Evolutionary conservation across 2,329 filamentous ascomycete species (phyloP), one percentile per base, ranked within the genome.

Genomic region (Trichoderma gracile): DNA sequence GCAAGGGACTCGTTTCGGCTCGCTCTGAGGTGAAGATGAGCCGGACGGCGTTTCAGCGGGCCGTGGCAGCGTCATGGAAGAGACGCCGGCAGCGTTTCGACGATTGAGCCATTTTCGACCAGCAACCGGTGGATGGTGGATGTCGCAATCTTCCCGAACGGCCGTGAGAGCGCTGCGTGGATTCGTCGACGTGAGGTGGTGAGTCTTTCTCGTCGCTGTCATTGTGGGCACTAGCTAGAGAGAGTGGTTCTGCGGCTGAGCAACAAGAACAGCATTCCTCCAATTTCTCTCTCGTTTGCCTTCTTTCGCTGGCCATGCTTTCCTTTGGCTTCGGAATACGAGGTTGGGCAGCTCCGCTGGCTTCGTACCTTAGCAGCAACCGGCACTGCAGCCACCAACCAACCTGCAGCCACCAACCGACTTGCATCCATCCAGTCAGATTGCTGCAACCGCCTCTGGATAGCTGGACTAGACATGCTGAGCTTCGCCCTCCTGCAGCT

Each of bases 391-490:
- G 59, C 40, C 40, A 62, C 49, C 49, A 54, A 45, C 54, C 38
- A 38, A 38, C 40, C 38, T 62, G 59, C 59, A 54, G 49, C 49
- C 40, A 62, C 49, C 49, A 54, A 45, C 54, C 38, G 47, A 38
- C 40, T 38, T 62, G 59, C 59, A 54, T 40, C 49, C 49, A 46
- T 61, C 49, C 59, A 54, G 59, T 62, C 27, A 54, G 0, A 38
- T 54, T 42, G 25, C 15, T 46, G 27, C n/a, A 46, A 27, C 47
- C 25, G 38, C 40, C 49, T 33, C 59, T 46, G 47, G 6, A 19
- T 19, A 46, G 47, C 40, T 38, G 59, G 33, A 19, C 40, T 23
- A 46, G 23, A 38, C 9, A 21, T 10, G 25, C 38, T 21, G 54
- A 52, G 47, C 47, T 30, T n/a, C 25, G n/a, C 15, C 1, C 14